Evolutionary conservation across 1,284 basidiomycete species (phyloP), one percentile per base, ranked within the genome.

Genomic region (Rhodotorula sp.): DNA sequence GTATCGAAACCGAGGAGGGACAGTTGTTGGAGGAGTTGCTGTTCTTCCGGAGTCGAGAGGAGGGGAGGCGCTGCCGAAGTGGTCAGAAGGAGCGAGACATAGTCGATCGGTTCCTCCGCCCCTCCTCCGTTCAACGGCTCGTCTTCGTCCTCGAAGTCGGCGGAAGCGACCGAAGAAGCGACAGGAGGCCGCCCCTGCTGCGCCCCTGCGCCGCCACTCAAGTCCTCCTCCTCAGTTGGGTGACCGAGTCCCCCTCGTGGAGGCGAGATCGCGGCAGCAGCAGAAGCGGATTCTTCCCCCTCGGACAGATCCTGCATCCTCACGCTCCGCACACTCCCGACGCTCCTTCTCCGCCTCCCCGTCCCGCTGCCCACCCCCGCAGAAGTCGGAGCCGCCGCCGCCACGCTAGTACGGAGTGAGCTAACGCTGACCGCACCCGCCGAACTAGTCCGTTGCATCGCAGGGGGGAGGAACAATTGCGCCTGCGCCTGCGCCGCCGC

Each of bases 1-100:
- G 91, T 91, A 80, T 99, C 96, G 74, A 98, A 88, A 0, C 97
- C 96, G 12, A 97, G 83, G 26, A 83, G 80, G 71, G 89, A 89
- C 65, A 99, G 84, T 5, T 84, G 85, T 70, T 91, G 91, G 23
- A 98, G 83, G 16, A 99, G 83, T 23, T 90, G 86, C 64, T 92
- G 87, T 80, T 98, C 96, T 0, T 89, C 83, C 0, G 89, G 84
- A 0, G 92, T 93, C 0, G 92, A 90, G 82, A 98, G 96, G 21
- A 93, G 89, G 59, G 91, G 87, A 0, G 92, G 88, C 0, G 88
- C 87, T 0, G 89, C 88, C 20, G 87, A 86, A 52, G 57, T 47
- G 54, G 64, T 63, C 20, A 52, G 5, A 47, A 97, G 85, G 66
- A 93, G 83, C 3, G 86, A 85, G 14, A 89, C 84, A 80, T 93